Percentiles rank a stretch among this genome's conserved stretches.
phyloP scores from a whole-genome alignment of 2,329 filamentous ascomycete genomes.

The Escovopsis sp. region DNA sequence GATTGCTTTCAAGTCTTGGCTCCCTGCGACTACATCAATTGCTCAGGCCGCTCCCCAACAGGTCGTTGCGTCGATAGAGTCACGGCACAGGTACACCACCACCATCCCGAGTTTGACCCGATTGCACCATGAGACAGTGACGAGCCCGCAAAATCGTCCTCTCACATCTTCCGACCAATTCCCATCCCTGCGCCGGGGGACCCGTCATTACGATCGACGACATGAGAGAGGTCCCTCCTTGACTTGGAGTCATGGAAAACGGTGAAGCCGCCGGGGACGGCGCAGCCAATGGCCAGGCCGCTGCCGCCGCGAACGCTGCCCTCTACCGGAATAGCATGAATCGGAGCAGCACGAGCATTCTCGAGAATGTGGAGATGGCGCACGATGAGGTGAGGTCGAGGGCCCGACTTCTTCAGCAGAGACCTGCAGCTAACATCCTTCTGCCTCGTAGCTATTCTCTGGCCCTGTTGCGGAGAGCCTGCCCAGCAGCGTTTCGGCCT shows the following conservation, averaged over 20 bases:
- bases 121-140: no score
- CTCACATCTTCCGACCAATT: neutral
- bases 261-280: constrained; percentile 10
- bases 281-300: constrained; percentile 8
- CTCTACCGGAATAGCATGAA: constrained; percentile 56
- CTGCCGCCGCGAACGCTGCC: constrained; percentile 11
- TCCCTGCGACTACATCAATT: no score
- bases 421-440: constrained; percentile 5
- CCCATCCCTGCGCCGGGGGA: no score
- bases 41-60: no score
- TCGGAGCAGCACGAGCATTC: constrained; percentile 62
- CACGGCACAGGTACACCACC: no score
- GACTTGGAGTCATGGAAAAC: constrained; percentile 13
- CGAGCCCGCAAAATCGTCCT: neutral
- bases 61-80: no score
- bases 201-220: neutral
- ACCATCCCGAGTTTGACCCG: no score
- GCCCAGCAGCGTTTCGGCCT: constrained; percentile 86
- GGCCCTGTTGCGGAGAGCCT: constrained; percentile 91
- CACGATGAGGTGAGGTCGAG: constrained; percentile 60
- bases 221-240: no score
- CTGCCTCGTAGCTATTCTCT: constrained; percentile 52
- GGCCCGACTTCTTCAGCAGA: neutral
- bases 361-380: constrained; percentile 97
- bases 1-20: no score